These are phyloP conservation scores for bread wheat (Triticum aestivum) DNA, from an alignment of 176 grass and related monocot species.

Conservation along the genomic window IWGSC_CS_RefSeq_v2.1 NC_057797.1:507891350-507891849, in stretches of 20 bases:
- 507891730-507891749: not conserved
- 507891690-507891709: conserved; percentile 18
- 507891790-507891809: conserved; percentile 35
- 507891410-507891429: conserved; percentile 19
- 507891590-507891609: conserved; percentile 36
- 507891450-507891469: conserved; percentile 20
- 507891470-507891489: not conserved
- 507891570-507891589: conserved; percentile 19
- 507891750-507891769: not conserved
- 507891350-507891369: conserved; percentile 10
- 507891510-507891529: conserved; percentile 30
- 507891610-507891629: conserved; percentile 21
- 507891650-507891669: not conserved
- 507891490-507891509: conserved; percentile 38
- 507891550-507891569: not conserved
- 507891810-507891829: conserved; percentile 25
- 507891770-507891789: conserved; percentile 8
- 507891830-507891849: conserved; percentile 17
- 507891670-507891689: not conserved
- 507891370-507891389: not conserved
- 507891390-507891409: conserved; percentile 27
- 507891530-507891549: conserved; percentile 39
- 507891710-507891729: not conserved
- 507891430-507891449: conserved; percentile 19
- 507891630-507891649: conserved; percentile 11